Percentiles rank a stretch among this genome's conserved stretches.
Evolutionary conservation across 2,329 filamentous ascomycete genomes (phyloP).

Genomic region (Cytospora piceae): DNA sequence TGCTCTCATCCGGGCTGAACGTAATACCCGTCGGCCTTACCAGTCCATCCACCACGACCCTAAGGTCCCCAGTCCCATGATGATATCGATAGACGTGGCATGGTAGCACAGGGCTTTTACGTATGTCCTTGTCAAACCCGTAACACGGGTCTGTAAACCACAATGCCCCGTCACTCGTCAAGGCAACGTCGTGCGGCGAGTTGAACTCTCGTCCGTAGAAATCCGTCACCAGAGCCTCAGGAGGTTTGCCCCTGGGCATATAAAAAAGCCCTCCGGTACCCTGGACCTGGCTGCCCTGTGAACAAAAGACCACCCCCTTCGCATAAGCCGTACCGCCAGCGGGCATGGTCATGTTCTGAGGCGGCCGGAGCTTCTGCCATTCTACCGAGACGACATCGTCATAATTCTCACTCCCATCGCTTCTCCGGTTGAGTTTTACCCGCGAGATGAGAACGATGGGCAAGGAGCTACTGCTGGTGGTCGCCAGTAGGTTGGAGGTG

Average conservation of each 20-base stretch:
- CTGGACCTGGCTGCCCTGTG: constrained; percentile 32
- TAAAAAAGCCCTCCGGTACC: constrained; percentile 44
- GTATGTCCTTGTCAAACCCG: constrained; percentile 50
- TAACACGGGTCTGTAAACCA: constrained; percentile 56
- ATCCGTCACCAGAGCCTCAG: constrained; percentile 44
- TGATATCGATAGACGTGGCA: constrained; percentile 54
- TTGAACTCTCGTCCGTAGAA: constrained; percentile 53
- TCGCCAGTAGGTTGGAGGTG: constrained; percentile 49
- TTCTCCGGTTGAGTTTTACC: constrained; percentile 40
- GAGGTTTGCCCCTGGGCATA: constrained; percentile 41
- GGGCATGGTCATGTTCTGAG: constrained; percentile 49
- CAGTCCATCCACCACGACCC: constrained; percentile 53
- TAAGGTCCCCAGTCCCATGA: constrained; percentile 44
- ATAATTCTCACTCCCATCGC: constrained; percentile 34
- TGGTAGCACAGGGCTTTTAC: constrained; percentile 48
- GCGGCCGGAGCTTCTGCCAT: constrained; percentile 49
- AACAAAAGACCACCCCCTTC: constrained; percentile 39
- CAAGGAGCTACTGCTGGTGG: constrained; percentile 41
- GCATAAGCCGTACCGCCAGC: constrained; percentile 69
- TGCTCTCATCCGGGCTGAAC: constrained; percentile 43
- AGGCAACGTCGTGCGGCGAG: constrained; percentile 48
- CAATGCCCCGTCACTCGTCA: constrained; percentile 44
- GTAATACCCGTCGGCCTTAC: constrained; percentile 47
- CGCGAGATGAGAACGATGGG: constrained; percentile 52
- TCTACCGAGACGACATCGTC: constrained; percentile 39